A percentile compares a stretch with the other conserved stretches of the same genome.
Conservation (phyloP, 108 stramenopile genomes). For the Cyclotella distinguenda region DNA sequence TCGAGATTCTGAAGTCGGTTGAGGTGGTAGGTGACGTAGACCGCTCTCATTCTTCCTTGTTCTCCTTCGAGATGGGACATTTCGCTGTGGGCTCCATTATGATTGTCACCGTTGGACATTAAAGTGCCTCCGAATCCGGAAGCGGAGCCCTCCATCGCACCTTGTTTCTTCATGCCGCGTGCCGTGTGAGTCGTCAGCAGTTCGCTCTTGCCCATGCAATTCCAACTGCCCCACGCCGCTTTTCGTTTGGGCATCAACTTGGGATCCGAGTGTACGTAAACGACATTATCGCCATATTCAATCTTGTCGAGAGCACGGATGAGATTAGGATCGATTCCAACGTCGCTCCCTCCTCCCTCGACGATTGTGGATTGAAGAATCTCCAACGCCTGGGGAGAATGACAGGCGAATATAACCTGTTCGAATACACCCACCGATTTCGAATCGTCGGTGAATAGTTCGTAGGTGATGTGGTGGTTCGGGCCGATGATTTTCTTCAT, state of each 20-base stretch:
- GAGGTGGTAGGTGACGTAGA: conserved; percentile 95
- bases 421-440: conserved; percentile 63
- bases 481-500: conserved; percentile 48
- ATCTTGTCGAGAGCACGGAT: conserved; percentile 47
- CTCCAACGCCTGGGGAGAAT: conserved; percentile 65
- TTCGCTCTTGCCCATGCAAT: conserved; percentile 80
- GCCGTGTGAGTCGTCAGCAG: conserved; percentile 25
- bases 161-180: conserved; percentile 20
- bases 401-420: conserved; percentile 92
- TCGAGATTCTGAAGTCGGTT: conserved; percentile 91
- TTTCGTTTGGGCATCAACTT: conserved; percentile 83
- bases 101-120: conserved; percentile 4
- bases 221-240: conserved; percentile 93
- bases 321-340: conserved; percentile 26
- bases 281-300: conserved; percentile 83
- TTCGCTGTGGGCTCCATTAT: neutral
- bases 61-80: conserved; percentile 52
- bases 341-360: conserved; percentile 4
- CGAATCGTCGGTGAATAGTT: conserved; percentile 48
- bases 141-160: conserved; percentile 73
- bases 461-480: conserved; percentile 8
- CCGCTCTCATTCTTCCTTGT: conserved; percentile 73
- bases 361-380: conserved; percentile 52
- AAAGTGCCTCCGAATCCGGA: conserved; percentile 69
- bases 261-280: conserved; percentile 92